A percentile compares a stretch with the other conserved stretches of the same genome.
Evolutionary conservation across 1,284 basidiomycete species (phyloP).

Genomic region (Ustilago trichophora): DNA sequence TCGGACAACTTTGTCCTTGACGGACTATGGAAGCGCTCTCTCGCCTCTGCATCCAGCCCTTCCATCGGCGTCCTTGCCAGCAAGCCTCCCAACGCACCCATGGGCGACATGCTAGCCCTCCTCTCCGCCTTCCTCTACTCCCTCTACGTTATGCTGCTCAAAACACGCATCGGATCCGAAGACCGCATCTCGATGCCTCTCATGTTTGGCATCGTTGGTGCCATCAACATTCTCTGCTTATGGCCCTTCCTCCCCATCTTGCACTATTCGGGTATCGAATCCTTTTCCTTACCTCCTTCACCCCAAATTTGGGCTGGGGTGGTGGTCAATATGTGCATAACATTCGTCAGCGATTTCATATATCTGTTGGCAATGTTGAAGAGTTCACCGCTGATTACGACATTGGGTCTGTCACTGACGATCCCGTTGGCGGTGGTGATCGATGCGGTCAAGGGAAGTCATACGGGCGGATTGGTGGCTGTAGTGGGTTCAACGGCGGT

Average conservation of each 20-base stretch:
- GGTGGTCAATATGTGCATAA: constrained; percentile 78
- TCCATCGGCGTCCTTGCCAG: constrained; percentile 2
- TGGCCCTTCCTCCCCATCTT: constrained; percentile 86
- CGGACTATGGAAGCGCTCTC: constrained; percentile 22
- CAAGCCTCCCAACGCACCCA: constrained; percentile 43
- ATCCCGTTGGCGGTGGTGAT: constrained; percentile 87
- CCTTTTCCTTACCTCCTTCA: constrained; percentile 77
- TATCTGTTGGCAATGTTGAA: constrained; percentile 83
- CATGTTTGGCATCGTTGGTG: constrained; percentile 76
- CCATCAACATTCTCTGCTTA: constrained; percentile 82
- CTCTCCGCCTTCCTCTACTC: constrained; percentile 75
- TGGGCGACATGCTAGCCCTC: constrained; percentile 62
- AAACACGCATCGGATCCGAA: constrained; percentile 71
- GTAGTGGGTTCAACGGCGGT: constrained; percentile 53
- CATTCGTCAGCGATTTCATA: constrained; percentile 62
- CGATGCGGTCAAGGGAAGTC: constrained; percentile 74
- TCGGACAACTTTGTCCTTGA: constrained; percentile 1
- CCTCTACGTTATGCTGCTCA: constrained; percentile 89
- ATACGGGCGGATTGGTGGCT: constrained; percentile 49
- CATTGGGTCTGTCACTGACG: constrained; percentile 91
- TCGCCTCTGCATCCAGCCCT: not conserved
- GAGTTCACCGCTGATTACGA: constrained; percentile 86
- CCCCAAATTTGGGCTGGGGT: constrained; percentile 75
- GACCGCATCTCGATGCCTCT: constrained; percentile 57
- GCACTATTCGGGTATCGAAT: constrained; percentile 79